phyloP scores from a whole-genome alignment of 129 eudicot species.

The Chrysanthemum makinoi region DNA sequence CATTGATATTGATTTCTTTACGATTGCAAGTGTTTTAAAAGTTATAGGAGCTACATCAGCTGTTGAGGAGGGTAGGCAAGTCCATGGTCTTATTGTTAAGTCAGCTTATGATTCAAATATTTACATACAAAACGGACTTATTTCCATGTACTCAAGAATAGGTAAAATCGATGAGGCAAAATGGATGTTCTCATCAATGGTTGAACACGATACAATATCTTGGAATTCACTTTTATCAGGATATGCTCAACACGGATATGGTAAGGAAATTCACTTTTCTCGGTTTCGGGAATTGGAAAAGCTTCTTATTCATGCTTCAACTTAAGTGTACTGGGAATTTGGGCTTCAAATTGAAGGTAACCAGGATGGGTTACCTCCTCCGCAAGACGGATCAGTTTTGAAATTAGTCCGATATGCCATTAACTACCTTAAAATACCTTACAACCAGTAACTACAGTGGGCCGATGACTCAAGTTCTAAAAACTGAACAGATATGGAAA shows the following conservation, averaged over 20 bases:
- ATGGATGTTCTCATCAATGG: conserved; percentile 42
- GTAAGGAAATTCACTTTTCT: conserved; percentile 39
- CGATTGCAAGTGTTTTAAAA: conserved; percentile 48
- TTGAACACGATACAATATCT: conserved; percentile 38
- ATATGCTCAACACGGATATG: conserved; percentile 55
- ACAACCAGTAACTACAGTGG: conserved; percentile 45
- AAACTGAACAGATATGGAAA: conserved; percentile 73
- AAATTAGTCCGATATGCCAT: conserved; percentile 66
- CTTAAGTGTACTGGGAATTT: conserved; percentile 71
- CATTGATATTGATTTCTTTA: conserved; percentile 40
- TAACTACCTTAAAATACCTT: conserved; percentile 68
- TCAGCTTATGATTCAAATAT: conserved; percentile 37
- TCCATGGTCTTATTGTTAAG: conserved; percentile 46
- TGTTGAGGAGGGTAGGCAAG: conserved; percentile 48
- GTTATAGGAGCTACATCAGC: conserved; percentile 42
- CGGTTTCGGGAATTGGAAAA: conserved; percentile 73
- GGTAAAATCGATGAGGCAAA: conserved; percentile 45
- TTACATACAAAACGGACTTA: conserved; percentile 50
- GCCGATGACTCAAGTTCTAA: conserved; percentile 65
- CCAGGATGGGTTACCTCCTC: conserved; percentile 72
- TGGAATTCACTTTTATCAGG: conserved; percentile 74
- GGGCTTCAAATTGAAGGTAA: conserved; percentile 76
- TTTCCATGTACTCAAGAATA: conserved; percentile 70
- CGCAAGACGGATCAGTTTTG: conserved; percentile 73
- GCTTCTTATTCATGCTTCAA: conserved; percentile 67